These are phyloP conservation scores for Schizochytrium sp. DNA, from an alignment of 108 stramenopile species.

Conservation along the genomic window DNA sequence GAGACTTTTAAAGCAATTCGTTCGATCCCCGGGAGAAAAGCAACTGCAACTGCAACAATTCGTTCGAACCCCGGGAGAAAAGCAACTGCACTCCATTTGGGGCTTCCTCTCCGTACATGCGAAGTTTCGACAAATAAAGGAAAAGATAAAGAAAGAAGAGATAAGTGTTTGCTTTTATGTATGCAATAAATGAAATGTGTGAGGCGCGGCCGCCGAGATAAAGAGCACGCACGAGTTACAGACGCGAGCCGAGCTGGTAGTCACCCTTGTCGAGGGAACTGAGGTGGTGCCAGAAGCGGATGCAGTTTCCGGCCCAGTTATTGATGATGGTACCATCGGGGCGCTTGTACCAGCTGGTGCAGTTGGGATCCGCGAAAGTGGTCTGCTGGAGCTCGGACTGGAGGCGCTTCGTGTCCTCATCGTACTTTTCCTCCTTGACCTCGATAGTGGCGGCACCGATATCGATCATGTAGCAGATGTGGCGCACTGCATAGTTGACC, in stretches of 20 bases:
- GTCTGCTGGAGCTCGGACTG: conserved; percentile 5
- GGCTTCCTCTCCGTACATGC: no score
- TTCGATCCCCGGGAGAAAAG: no score
- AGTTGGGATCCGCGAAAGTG: neutral
- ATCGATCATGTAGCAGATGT: neutral
- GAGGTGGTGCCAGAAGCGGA: neutral
- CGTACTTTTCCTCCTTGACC: neutral
- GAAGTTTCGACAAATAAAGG: no score
- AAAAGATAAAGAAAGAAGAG: no score
- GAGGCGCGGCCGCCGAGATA: neutral
- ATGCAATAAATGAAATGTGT: neutral
- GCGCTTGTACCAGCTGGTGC: neutral
- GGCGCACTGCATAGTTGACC: neutral
- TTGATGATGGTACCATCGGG: neutral
- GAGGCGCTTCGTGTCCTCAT: neutral
- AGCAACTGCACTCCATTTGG: no score
- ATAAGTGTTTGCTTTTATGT: neutral
- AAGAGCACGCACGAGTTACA: neutral
- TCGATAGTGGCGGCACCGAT: neutral
- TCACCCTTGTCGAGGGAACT: neutral
- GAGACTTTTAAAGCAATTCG: no score
- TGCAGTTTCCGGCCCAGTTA: conserved; percentile 6
- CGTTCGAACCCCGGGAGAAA: no score
- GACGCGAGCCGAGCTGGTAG: neutral
- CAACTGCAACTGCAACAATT: no score